phyloP scores from a whole-genome alignment of 768 basidiomycete species.

The Phaeolepiota aurea region DNA sequence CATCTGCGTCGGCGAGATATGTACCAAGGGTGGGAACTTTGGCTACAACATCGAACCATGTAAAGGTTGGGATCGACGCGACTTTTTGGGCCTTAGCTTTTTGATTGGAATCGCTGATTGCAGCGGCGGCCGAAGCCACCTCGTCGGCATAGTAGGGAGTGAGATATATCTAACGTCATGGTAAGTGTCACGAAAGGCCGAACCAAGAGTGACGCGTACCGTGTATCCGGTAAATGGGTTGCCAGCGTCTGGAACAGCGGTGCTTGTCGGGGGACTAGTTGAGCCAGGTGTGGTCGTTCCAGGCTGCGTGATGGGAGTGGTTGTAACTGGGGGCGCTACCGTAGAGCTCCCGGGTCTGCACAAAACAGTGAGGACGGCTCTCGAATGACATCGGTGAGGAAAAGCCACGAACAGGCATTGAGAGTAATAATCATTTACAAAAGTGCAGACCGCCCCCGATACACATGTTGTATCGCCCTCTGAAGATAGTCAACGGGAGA shows the following conservation, averaged over 20 bases:
- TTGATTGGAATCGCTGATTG: slow-evolving; percentile 39
- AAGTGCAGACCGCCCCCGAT: slow-evolving; percentile 24
- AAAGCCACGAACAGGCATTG: slow-evolving; percentile 28
- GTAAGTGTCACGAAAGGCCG: no score
- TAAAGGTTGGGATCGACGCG: slow-evolving; percentile 55
- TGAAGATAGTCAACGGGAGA: slow-evolving; percentile 13
- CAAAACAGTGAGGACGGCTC: no score
- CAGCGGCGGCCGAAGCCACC: slow-evolving; percentile 37
- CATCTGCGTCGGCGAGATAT: slow-evolving; percentile 45
- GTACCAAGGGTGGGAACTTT: slow-evolving; percentile 47
- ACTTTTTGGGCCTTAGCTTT: slow-evolving; percentile 43
- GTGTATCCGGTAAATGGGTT: slow-evolving; percentile 47
- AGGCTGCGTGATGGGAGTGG: not conserved
- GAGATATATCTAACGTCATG: slow-evolving; percentile 40
- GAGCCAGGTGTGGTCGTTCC: slow-evolving; percentile 7
- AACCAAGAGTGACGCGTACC: slow-evolving; percentile 15
- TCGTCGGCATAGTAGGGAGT: slow-evolving; percentile 51
- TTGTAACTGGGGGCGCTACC: slow-evolving; percentile 4
- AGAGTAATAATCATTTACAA: slow-evolving; percentile 27
- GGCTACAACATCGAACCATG: slow-evolving; percentile 49
- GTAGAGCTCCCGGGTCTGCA: slow-evolving; percentile 13
- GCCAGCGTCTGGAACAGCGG: slow-evolving; percentile 29
- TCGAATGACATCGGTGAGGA: no score
- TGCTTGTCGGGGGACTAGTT: slow-evolving; percentile 8
- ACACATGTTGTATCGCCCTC: slow-evolving; percentile 32